phyloP scores from a whole-genome alignment of 2,329 filamentous ascomycete genomes.

The Ceratocystis ficicola region DNA sequence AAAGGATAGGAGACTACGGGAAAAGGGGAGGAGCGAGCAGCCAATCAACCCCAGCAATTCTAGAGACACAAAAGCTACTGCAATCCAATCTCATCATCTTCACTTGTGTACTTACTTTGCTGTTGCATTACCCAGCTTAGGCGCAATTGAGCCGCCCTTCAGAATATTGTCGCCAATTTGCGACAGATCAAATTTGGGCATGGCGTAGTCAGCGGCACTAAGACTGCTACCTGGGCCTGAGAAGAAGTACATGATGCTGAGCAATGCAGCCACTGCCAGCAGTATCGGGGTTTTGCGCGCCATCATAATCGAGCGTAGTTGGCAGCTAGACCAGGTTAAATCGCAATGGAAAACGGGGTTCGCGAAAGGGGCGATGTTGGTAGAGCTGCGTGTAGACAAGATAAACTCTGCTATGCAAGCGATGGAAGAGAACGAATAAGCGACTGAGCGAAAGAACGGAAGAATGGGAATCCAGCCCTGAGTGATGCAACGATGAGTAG shows the following conservation, averaged over 20 bases:
- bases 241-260: conserved; percentile 48
- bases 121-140: conserved; percentile 72
- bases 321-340: background rate
- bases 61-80: background rate
- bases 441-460: background rate
- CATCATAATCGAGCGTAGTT: conserved; percentile 31
- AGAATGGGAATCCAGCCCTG: conserved; percentile 9
- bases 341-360: background rate
- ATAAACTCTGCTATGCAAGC: background rate
- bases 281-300: conserved; percentile 43
- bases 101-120: conserved; percentile 45
- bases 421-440: background rate
- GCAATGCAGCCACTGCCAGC: conserved; percentile 43
- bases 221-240: conserved; percentile 32
- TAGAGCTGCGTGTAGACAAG: background rate
- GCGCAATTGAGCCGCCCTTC: conserved; percentile 59
- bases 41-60: background rate
- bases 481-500: background rate
- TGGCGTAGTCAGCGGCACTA: conserved; percentile 9
- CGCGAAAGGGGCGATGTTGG: background rate
- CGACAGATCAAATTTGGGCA: conserved; percentile 31
- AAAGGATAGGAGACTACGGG: background rate
- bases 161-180: conserved; percentile 40
- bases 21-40: background rate
- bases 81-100: background rate